phyloP scores from a whole-genome alignment of 306 rosid genomes.

The Crataegus laevigata region DNA sequence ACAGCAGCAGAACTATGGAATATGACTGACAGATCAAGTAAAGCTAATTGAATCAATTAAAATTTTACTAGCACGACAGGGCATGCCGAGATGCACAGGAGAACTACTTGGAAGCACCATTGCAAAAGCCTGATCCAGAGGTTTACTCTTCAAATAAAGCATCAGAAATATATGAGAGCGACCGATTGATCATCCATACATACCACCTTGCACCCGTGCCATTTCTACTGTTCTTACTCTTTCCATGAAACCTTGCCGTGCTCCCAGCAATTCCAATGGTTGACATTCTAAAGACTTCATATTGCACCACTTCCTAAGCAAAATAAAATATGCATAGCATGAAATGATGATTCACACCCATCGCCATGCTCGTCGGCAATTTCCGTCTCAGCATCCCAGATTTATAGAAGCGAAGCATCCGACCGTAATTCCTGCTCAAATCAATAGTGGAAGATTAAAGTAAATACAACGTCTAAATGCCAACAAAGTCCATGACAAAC shows the following conservation, averaged over 20 bases:
- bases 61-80: not conserved
- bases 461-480: not conserved
- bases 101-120: conserved; percentile 84
- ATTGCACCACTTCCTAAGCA: conserved; percentile 72
- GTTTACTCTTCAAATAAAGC: conserved; percentile 83
- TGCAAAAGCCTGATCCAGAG: conserved; percentile 79
- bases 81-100: not conserved
- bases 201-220: conserved; percentile 62
- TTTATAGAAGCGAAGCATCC: conserved; percentile 59
- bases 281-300: conserved; percentile 60
- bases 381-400: conserved; percentile 94
- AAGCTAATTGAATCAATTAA: no score
- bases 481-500: not conserved
- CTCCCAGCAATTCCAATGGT: conserved; percentile 71
- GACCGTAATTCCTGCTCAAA: conserved; percentile 50
- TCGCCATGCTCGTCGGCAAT: conserved; percentile 34
- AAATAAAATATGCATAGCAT: conserved; percentile 66
- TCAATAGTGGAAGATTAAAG: conserved; percentile 15
- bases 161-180: conserved; percentile 63
- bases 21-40: no score
- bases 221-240: conserved; percentile 55
- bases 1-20: not conserved
- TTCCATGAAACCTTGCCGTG: conserved; percentile 88
- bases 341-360: conserved; percentile 34
- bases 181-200: conserved; percentile 58